Evolutionary conservation across 169 alveolate species (phyloP), one percentile per base, ranked within the genome.

Genomic region (Plasmodium ovale): DNA sequence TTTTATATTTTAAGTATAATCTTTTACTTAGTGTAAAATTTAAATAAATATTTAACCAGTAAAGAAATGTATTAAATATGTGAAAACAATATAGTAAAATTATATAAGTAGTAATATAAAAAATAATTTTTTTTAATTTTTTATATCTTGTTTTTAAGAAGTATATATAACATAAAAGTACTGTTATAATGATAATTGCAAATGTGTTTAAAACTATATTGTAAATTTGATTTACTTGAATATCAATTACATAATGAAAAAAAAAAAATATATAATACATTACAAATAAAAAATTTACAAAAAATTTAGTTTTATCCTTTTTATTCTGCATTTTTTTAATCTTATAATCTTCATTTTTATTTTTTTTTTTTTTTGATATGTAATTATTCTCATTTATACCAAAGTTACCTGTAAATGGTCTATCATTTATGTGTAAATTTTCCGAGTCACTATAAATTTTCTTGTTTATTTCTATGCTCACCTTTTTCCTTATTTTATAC

Each of bases 21-120:
- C 53, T 84, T 72, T 84, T 84, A 84, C 87, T 84, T 44, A 68
- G 19, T 7, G 91, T 68, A 68, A 68, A 84, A 71, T 84, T 84
- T 29, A 69, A 49, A 47, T 84, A 84, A 10, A 69, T 56, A 68
- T 67, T 68, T 54, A 84, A 21, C 91, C 91, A 84, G 68, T 60
- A 69, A 51, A 60, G 23, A 29, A 84, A 56, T 9, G 91, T 84
- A 21, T 84, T 84, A 27, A 54, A 84, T 68, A 84, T 84, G 60
- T 84, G 49, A 19, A 84, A 56, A 37, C 74, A 84, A 67, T 54
- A 84, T 21, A 84, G 35, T 60, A 84, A 68, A 84, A 35, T 84
- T 21, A 54, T 56, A 44, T 84, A 84, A 21, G 85, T 54, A 42
- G 60, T 33, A n/a, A 84, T 68, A 72, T 84, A 84, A 44, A 84